These are phyloP conservation scores for Cladophialophora exuberans DNA, from an alignment of 2,329 filamentous ascomycete genomes.

Conservation along the genomic window DNA sequence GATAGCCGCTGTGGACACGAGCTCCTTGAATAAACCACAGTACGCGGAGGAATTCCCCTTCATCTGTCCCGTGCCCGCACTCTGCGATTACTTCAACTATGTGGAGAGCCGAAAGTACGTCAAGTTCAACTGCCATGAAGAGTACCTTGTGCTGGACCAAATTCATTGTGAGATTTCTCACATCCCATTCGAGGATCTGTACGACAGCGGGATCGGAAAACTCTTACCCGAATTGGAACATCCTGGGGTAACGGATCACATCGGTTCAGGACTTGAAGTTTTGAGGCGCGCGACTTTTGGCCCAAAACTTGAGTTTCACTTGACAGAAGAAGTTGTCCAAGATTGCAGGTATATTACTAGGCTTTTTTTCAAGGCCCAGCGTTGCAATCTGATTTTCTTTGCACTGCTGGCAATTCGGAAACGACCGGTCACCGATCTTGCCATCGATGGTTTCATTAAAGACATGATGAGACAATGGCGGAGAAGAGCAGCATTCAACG, in stretches of 20 bases:
- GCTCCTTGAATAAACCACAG: neutral
- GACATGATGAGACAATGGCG: neutral
- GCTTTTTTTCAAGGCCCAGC: neutral
- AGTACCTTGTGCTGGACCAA: neutral
- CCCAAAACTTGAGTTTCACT: neutral
- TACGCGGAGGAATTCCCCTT: neutral
- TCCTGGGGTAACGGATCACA: neutral
- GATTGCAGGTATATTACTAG: neutral
- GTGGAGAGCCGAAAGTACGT: neutral
- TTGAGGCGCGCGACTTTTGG: neutral
- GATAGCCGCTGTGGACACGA: neutral
- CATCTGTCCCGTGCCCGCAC: neutral
- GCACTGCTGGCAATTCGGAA: neutral
- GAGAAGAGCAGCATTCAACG: neutral
- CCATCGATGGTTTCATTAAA: neutral
- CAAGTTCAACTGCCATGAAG: neutral
- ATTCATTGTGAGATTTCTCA: neutral
- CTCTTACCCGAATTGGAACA: neutral
- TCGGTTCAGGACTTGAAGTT: neutral
- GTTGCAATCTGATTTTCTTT: neutral
- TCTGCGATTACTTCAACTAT: neutral
- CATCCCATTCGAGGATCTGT: neutral
- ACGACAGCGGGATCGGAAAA: neutral
- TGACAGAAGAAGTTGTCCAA: neutral
- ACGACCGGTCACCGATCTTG: neutral